Evolutionary conservation across 352 stramenopile species (phyloP).

Genomic region (Globisporangium canariense): DNA sequence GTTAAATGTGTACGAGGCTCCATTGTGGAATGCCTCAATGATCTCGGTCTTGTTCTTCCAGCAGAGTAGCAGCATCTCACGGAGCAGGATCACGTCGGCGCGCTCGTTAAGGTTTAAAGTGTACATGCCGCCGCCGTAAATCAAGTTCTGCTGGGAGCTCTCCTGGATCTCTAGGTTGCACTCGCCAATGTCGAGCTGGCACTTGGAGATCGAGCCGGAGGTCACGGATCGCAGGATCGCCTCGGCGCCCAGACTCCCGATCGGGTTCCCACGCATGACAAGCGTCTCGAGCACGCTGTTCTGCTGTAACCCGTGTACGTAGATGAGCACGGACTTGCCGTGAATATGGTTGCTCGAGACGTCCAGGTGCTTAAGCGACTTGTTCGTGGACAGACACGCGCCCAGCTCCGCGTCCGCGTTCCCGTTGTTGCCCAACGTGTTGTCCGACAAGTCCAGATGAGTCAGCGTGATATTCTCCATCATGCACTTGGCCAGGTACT

Average conservation of each 20-base stretch:
- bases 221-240: conserved; percentile 53
- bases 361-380: conserved; percentile 50
- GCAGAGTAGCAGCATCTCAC: conserved; percentile 50
- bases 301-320: conserved; percentile 57
- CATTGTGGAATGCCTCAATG: conserved; percentile 46
- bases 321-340: conserved; percentile 54
- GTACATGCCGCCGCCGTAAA: conserved; percentile 49
- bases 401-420: conserved; percentile 63
- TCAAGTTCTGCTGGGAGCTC: conserved; percentile 33
- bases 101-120: conserved; percentile 51
- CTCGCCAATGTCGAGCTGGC: conserved; percentile 58
- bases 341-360: conserved; percentile 73
- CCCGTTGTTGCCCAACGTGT: conserved; percentile 66
- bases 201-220: conserved; percentile 40
- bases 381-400: conserved; percentile 61
- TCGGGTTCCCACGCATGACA: conserved; percentile 62
- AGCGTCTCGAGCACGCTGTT: conserved; percentile 52
- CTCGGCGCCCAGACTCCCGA: conserved; percentile 55
- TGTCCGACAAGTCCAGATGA: conserved; percentile 64
- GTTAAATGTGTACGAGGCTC: conserved; percentile 41
- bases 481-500: conserved; percentile 62
- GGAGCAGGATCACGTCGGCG: conserved; percentile 47
- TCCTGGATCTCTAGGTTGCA: conserved; percentile 69
- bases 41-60: conserved; percentile 61
- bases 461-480: conserved; percentile 69